These are phyloP conservation scores for Candida smagusa DNA, from an alignment of 1,139 yeast species.

Conservation along the genomic window DNA sequence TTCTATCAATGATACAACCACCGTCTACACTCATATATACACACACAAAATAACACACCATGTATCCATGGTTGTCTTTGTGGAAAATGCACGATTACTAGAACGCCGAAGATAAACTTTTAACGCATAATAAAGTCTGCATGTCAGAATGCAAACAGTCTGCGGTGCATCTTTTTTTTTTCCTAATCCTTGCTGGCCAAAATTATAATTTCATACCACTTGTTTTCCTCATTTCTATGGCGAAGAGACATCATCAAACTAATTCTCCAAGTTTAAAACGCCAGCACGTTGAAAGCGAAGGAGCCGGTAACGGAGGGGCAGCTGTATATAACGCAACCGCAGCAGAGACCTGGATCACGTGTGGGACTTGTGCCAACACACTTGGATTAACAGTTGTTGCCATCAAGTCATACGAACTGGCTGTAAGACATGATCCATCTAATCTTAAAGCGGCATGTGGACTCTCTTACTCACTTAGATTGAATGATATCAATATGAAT, in stretches of 20 bases:
- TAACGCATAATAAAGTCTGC: neutral
- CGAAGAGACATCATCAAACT: slow-evolving; percentile 10
- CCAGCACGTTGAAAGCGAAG: slow-evolving; percentile 4
- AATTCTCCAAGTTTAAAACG: slow-evolving; percentile 9
- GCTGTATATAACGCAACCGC: slow-evolving; percentile 22
- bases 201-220: slow-evolving; percentile 7
- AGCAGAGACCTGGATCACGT: slow-evolving; percentile 46
- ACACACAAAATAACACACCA: no score
- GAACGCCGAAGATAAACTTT: neutral
- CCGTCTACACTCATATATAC: no score
- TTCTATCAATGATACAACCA: no score
- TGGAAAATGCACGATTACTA: neutral
- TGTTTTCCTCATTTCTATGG: slow-evolving; percentile 4
- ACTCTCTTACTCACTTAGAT: slow-evolving; percentile 36
- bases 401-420: slow-evolving; percentile 44
- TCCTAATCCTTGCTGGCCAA: neutral
- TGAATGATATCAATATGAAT: slow-evolving; percentile 32
- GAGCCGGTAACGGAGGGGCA: slow-evolving; percentile 5
- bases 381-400: slow-evolving; percentile 41
- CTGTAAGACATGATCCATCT: slow-evolving; percentile 43
- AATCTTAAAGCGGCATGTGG: slow-evolving; percentile 42
- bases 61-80: neutral
- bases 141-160: neutral
- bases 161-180: neutral
- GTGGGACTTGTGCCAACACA: slow-evolving; percentile 49